These are phyloP conservation scores for Ananas comosus DNA, from an alignment of 176 grass and related monocot species.

Conservation along the genomic window DNA sequence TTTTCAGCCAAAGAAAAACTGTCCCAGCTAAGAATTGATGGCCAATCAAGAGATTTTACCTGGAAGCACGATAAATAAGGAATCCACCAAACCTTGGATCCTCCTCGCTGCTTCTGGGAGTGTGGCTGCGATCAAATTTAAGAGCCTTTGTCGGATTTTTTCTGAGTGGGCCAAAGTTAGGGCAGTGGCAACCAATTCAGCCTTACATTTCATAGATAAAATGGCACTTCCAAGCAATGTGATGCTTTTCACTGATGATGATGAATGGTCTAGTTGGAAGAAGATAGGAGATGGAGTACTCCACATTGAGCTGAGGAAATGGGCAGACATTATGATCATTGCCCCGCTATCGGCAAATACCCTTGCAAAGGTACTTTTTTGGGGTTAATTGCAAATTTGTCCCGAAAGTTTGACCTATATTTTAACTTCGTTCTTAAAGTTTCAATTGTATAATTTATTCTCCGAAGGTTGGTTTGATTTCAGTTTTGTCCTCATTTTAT, in stretches of 20 bases:
- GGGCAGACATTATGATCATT: slow-evolving; percentile 87
- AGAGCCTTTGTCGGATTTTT: slow-evolving; percentile 62
- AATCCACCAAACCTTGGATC: slow-evolving; percentile 46
- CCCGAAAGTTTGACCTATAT: not conserved
- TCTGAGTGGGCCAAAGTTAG: slow-evolving; percentile 79
- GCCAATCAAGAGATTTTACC: not conserved
- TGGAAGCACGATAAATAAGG: not conserved
- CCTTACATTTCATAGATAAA: slow-evolving; percentile 66
- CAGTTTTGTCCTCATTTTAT: too few relatives aligned
- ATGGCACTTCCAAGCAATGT: slow-evolving; percentile 44
- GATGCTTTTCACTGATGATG: slow-evolving; percentile 61
- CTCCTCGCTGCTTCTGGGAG: slow-evolving; percentile 85
- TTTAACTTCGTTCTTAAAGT: not conserved
- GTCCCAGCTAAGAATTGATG: not conserved
- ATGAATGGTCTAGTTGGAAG: slow-evolving; percentile 94
- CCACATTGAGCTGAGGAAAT: slow-evolving; percentile 90
- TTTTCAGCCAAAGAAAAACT: not conserved
- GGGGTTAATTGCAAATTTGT: not conserved
- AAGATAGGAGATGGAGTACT: slow-evolving; percentile 88
- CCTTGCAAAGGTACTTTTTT: slow-evolving; percentile 57
- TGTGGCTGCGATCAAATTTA: slow-evolving; percentile 93
- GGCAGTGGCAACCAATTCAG: slow-evolving; percentile 53
- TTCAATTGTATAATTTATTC: not conserved
- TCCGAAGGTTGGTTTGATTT: too few relatives aligned
- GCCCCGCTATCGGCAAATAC: slow-evolving; percentile 87